These are phyloP conservation scores for Wickerhamiella australiensis DNA, from an alignment of 805 yeast genomes.

Conservation along the genomic window DNA sequence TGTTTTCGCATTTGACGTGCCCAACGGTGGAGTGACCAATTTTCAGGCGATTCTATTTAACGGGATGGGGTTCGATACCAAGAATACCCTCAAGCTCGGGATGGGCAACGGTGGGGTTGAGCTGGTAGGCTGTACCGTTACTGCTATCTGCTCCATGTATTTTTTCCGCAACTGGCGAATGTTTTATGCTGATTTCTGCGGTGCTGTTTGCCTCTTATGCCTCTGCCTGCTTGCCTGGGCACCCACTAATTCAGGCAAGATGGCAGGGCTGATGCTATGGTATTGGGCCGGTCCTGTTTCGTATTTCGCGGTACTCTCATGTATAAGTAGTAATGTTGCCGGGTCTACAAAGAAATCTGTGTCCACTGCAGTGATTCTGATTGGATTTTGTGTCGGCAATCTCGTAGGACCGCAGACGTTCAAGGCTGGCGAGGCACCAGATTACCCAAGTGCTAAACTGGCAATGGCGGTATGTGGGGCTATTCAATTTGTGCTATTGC, in stretches of 20 bases:
- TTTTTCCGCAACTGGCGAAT: constrained; percentile 14
- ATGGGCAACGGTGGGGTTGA: constrained; percentile 36
- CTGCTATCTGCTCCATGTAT: constrained; percentile 14
- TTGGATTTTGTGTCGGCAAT: constrained; percentile 58
- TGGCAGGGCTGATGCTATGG: constrained; percentile 33
- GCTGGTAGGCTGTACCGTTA: constrained; percentile 16
- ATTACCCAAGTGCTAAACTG: constrained; percentile 44
- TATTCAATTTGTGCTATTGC: constrained; percentile 27
- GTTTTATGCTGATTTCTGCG: constrained; percentile 37
- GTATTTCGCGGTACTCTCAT: constrained; percentile 17
- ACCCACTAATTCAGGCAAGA: constrained; percentile 28
- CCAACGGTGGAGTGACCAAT: constrained; percentile 45
- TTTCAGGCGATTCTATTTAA: constrained; percentile 35
- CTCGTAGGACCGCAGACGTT: constrained; percentile 66
- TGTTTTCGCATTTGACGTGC: constrained; percentile 34
- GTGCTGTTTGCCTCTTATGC: constrained; percentile 38
- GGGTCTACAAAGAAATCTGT: constrained; percentile 63
- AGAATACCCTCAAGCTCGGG: constrained; percentile 32
- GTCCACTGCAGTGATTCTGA: constrained; percentile 44
- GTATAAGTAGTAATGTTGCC: constrained; percentile 40
- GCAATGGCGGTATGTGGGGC: constrained; percentile 43
- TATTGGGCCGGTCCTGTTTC: constrained; percentile 24
- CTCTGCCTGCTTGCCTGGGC: constrained; percentile 38
- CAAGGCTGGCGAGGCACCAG: constrained; percentile 43
- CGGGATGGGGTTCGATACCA: constrained; percentile 25